Conservation (phyloP, 495 filamentous ascomycete genomes). For the Penicillium bovifimosum region DNA sequence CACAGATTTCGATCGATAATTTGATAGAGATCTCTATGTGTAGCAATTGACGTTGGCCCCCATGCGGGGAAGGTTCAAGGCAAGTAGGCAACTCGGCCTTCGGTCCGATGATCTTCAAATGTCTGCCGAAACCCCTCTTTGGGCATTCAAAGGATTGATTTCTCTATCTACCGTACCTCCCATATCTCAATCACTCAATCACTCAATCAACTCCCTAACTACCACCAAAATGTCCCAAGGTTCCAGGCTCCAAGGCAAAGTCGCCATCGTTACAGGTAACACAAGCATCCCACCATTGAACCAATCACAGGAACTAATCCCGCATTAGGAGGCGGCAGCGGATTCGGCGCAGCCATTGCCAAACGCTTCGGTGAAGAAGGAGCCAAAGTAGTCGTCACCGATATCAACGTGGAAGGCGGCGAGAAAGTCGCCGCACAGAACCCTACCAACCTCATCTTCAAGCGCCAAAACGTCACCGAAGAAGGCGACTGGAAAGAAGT, state of each 20-base stretch:
- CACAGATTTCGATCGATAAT: too few species aligned
- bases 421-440: conserved; percentile 39
- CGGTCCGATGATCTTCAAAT: conserved; percentile 19
- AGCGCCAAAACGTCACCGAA: conserved; percentile 48
- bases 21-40: too few species aligned
- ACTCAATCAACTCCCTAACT: neutral
- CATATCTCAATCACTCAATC: too few species aligned
- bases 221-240: conserved; percentile 17
- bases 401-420: conserved; percentile 53
- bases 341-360: conserved; percentile 56
- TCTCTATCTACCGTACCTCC: neutral
- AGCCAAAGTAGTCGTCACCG: conserved; percentile 52
- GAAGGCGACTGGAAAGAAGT: conserved; percentile 44
- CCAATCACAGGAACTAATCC: conserved; percentile 11
- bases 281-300: neutral
- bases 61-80: conserved; percentile 25
- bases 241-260: conserved; percentile 69
- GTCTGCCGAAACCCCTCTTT: conserved; percentile 4
- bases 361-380: conserved; percentile 53
- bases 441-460: conserved; percentile 38
- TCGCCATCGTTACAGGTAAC: conserved; percentile 81
- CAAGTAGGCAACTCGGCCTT: conserved; percentile 19
- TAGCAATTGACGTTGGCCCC: neutral
- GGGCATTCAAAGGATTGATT: neutral
- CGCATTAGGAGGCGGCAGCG: conserved; percentile 45